These are phyloP conservation scores for Decorospora gaudefroyi DNA, from an alignment of 2,329 filamentous ascomycete species.

Conservation along the genomic window DNA sequence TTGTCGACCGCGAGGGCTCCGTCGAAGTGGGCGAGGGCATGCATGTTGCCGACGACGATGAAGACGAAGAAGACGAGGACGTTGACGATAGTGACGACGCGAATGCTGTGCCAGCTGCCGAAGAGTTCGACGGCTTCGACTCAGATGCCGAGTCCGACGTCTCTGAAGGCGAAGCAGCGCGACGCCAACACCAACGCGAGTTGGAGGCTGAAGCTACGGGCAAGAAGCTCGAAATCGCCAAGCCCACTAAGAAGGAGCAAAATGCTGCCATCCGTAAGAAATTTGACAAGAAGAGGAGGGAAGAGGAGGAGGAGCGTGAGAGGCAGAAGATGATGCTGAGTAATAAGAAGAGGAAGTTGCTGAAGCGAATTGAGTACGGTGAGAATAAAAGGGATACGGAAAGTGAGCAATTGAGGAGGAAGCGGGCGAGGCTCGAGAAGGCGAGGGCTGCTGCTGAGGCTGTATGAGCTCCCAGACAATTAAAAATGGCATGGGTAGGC, in stretches of 20 bases:
- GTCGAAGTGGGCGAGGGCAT: slow-evolving; percentile 57
- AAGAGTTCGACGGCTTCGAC: slow-evolving; percentile 56
- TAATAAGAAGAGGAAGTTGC: slow-evolving; percentile 95
- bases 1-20: slow-evolving; percentile 48
- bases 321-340: slow-evolving; percentile 97
- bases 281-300: slow-evolving; percentile 62
- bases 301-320: slow-evolving; percentile 85
- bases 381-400: slow-evolving; percentile 93
- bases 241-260: slow-evolving; percentile 57
- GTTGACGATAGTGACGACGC: slow-evolving; percentile 51
- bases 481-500: slow-evolving; percentile 21
- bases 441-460: slow-evolving; percentile 41
- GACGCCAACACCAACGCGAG: slow-evolving; percentile 79
- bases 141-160: slow-evolving; percentile 54
- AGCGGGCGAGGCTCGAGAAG: slow-evolving; percentile 88
- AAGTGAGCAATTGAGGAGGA: slow-evolving; percentile 81
- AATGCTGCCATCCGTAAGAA: slow-evolving; percentile 71
- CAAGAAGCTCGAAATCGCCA: slow-evolving; percentile 49
- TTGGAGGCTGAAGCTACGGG: slow-evolving; percentile 90
- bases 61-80: slow-evolving; percentile 53
- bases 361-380: slow-evolving; percentile 96
- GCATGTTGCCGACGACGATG: slow-evolving; percentile 53
- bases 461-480: slow-evolving; percentile 14
- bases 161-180: slow-evolving; percentile 62
- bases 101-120: slow-evolving; percentile 24